phyloP scores from a whole-genome alignment of 768 basidiomycete species.

The Mycena rosella region DNA sequence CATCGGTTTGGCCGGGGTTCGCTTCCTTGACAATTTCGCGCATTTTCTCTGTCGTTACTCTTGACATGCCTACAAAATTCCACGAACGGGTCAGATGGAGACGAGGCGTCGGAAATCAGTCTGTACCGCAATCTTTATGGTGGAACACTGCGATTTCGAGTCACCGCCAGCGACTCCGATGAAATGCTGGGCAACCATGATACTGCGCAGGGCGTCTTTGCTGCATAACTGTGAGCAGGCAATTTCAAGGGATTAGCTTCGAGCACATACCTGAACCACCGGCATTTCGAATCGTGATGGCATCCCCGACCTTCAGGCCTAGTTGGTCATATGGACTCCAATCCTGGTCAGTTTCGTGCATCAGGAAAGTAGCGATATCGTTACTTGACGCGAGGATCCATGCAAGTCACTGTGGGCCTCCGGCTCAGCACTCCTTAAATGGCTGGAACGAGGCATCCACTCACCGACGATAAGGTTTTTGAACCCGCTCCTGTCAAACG shows the following conservation, averaged over 20 bases:
- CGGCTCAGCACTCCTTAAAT: not conserved
- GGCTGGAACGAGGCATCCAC: constrained; percentile 17
- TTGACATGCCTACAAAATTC: too few species aligned
- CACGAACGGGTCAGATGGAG: too few species aligned
- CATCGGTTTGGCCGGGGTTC: constrained; percentile 38
- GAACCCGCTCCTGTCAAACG: constrained; percentile 49
- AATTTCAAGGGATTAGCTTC: not conserved
- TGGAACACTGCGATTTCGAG: constrained; percentile 65
- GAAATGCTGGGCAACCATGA: constrained; percentile 66
- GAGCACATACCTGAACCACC: constrained; percentile 60
- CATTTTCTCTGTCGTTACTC: constrained; percentile 54
- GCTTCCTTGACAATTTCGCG: constrained; percentile 52
- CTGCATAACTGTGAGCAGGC: constrained; percentile 40
- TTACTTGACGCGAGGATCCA: constrained; percentile 68
- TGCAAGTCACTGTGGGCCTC: constrained; percentile 57
- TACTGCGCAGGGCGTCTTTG: constrained; percentile 60
- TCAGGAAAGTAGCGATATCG: not conserved
- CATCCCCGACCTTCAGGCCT: constrained; percentile 63
- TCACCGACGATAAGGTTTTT: constrained; percentile 56
- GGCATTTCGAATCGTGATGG: constrained; percentile 66
- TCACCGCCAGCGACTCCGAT: constrained; percentile 58
- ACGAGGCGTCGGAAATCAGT: too few species aligned
- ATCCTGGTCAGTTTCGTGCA: not conserved
- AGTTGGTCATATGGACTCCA: constrained; percentile 56
- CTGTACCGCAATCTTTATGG: constrained; percentile 69